Percentiles rank a stretch among this genome's conserved stretches.
phyloP scores from a whole-genome alignment of 2,329 filamentous ascomycete genomes.

The Cytospora piceicola region DNA sequence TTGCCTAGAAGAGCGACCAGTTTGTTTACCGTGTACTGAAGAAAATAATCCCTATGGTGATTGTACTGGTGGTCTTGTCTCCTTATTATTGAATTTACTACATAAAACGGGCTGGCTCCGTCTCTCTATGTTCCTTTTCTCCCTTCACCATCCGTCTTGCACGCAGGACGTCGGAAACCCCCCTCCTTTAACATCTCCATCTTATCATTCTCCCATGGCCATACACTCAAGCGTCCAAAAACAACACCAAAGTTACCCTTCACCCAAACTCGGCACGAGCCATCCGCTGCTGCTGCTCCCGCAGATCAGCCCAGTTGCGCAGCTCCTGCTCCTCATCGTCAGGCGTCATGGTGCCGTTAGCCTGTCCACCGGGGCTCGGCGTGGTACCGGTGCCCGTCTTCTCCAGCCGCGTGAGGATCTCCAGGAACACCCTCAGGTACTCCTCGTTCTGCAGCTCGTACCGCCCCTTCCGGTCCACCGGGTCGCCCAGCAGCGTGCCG shows the following conservation, averaged over 20 bases:
- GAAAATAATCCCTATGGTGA: too few species aligned
- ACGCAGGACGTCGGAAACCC: too few species aligned
- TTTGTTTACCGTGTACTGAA: too few species aligned
- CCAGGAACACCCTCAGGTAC: slow-evolving; percentile 72
- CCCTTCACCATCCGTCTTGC: too few species aligned
- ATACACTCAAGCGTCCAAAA: neutral
- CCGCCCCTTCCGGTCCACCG: slow-evolving; percentile 55
- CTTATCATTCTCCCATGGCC: neutral
- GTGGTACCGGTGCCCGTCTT: slow-evolving; percentile 52
- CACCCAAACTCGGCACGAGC: neutral
- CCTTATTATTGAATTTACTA: too few species aligned
- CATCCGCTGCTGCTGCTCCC: slow-evolving; percentile 72
- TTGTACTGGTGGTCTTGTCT: too few species aligned
- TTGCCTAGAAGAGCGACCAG: too few species aligned
- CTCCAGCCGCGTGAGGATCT: slow-evolving; percentile 75
- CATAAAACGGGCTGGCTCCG: too few species aligned
- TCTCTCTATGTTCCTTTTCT: too few species aligned
- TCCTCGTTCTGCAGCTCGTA: slow-evolving; percentile 66
- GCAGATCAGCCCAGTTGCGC: slow-evolving; percentile 75
- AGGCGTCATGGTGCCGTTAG: slow-evolving; percentile 46
- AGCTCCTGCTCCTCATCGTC: slow-evolving; percentile 78
- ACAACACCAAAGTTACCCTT: neutral
- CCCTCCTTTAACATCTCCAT: neutral
- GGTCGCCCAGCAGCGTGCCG: slow-evolving; percentile 71
- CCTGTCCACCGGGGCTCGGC: slow-evolving; percentile 33